A percentile compares a stretch with the other conserved stretches of the same genome.
These are phyloP conservation scores for Wallacemonas collosoma DNA, from an alignment of 208 protist species.

Conservation along the genomic window DNA sequence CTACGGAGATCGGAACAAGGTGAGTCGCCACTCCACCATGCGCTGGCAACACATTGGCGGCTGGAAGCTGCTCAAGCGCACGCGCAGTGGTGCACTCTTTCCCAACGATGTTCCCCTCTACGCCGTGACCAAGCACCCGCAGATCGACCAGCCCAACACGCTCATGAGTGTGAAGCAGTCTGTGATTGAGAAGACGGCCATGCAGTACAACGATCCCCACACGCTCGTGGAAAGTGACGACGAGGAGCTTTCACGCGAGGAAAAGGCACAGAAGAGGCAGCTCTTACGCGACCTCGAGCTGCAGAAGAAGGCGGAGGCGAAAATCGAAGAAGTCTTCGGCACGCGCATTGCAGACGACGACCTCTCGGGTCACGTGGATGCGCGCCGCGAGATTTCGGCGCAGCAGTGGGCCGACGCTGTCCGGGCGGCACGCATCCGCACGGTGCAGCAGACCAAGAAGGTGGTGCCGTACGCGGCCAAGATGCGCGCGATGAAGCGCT, in stretches of 20 bases:
- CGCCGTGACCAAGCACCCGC: slow-evolving; percentile 70
- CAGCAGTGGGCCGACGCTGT: slow-evolving; percentile 84
- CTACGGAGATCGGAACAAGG: slow-evolving; percentile 75
- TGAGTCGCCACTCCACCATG: slow-evolving; percentile 66
- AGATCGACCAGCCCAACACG: slow-evolving; percentile 86
- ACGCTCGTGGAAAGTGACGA: slow-evolving; percentile 42
- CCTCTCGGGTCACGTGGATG: slow-evolving; percentile 49
- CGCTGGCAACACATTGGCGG: slow-evolving; percentile 91
- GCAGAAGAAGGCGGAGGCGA: slow-evolving; percentile 63
- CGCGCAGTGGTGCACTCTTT: slow-evolving; percentile 73
- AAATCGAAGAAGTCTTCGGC: slow-evolving; percentile 79
- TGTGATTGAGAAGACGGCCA: slow-evolving; percentile 83
- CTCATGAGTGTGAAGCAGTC: slow-evolving; percentile 66
- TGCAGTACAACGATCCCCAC: slow-evolving; percentile 84
- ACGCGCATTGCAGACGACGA: slow-evolving; percentile 20
- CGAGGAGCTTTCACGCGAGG: slow-evolving; percentile 65
- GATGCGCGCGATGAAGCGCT: slow-evolving; percentile 43
- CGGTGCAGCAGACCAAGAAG: slow-evolving; percentile 73
- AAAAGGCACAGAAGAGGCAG: slow-evolving; percentile 45
- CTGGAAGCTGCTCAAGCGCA: slow-evolving; percentile 81
- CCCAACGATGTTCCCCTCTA: slow-evolving; percentile 83
- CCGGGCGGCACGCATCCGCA: slow-evolving; percentile 56
- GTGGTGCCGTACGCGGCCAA: slow-evolving; percentile 70
- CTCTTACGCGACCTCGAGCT: slow-evolving; percentile 47
- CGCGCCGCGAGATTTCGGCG: slow-evolving; percentile 64